These are phyloP conservation scores for Eremochloa ophiuroides DNA, from an alignment of 176 grass and related monocot species.

Conservation along the genomic window DNA sequence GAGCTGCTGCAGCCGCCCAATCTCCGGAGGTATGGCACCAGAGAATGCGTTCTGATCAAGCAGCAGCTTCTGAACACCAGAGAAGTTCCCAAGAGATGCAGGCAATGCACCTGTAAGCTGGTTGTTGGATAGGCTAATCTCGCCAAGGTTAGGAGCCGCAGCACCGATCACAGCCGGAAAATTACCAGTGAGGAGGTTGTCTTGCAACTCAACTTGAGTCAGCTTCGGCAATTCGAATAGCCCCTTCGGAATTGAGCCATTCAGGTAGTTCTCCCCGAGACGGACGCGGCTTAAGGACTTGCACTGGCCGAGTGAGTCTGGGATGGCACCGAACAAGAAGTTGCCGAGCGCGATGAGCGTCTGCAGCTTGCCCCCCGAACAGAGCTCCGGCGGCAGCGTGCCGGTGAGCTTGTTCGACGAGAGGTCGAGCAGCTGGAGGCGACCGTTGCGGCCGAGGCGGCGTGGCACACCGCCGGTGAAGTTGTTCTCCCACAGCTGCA, in stretches of 20 bases:
- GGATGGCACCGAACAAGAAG: slow-evolving; percentile 59
- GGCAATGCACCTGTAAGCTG: slow-evolving; percentile 65
- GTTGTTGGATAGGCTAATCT: slow-evolving; percentile 90
- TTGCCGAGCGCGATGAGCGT: slow-evolving; percentile 75
- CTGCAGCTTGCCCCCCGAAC: slow-evolving; percentile 45
- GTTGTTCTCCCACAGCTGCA: slow-evolving; percentile 99
- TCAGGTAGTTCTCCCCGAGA: slow-evolving; percentile 75
- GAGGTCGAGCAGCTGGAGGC: slow-evolving; percentile 60
- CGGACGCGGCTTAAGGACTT: slow-evolving; percentile 48
- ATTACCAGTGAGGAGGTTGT: slow-evolving; percentile 72
- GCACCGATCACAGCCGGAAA: slow-evolving; percentile 49
- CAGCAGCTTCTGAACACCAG: slow-evolving; percentile 86
- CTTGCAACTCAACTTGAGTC: slow-evolving; percentile 91
- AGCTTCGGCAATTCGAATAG: slow-evolving; percentile 59
- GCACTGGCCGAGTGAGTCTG: slow-evolving; percentile 60
- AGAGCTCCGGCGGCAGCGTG: slow-evolving; percentile 68
- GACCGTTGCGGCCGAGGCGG: slow-evolving; percentile 54
- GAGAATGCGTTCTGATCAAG: slow-evolving; percentile 80
- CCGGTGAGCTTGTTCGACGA: slow-evolving; percentile 72
- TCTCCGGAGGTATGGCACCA: slow-evolving; percentile 60
- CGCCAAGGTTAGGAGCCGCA: slow-evolving; percentile 58
- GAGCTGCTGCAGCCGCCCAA: slow-evolving; percentile 77
- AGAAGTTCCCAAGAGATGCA: slow-evolving; percentile 73
- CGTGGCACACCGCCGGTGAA: slow-evolving; percentile 83
- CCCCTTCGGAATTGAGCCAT: slow-evolving; percentile 57